These are phyloP conservation scores for Erodium maritimum DNA, from an alignment of 345 rosid genomes.

Conservation along the genomic window DNA sequence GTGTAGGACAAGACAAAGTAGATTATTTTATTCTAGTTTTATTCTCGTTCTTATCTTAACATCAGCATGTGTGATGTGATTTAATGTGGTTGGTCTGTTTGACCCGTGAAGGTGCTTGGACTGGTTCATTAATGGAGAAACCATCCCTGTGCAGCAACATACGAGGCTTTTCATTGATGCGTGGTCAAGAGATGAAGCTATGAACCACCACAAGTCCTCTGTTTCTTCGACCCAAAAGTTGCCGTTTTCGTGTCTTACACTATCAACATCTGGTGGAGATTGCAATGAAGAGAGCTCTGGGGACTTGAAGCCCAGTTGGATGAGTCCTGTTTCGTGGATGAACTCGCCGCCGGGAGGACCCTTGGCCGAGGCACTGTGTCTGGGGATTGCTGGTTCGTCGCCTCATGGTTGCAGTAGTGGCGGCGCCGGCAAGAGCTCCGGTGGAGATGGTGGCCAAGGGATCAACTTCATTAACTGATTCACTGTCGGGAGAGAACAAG, in stretches of 20 bases:
- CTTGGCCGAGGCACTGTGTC: conserved; percentile 45
- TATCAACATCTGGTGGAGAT: conserved; percentile 48
- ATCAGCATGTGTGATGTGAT: too few relatives aligned
- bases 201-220: conserved; percentile 13
- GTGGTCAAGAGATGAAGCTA: conserved; percentile 26
- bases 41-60: too few relatives aligned
- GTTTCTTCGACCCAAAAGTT: conserved; percentile 20
- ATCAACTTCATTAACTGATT: conserved; percentile 7
- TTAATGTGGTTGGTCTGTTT: too few relatives aligned
- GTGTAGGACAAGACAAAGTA: too few relatives aligned
- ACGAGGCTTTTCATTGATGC: conserved; percentile 57
- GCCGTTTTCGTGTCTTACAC: conserved; percentile 37
- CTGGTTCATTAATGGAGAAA: conserved; percentile 64
- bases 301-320: conserved; percentile 26
- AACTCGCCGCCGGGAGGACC: conserved; percentile 47
- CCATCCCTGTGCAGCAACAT: conserved; percentile 24
- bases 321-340: conserved; percentile 30
- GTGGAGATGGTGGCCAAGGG: conserved; percentile 7
- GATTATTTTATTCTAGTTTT: too few relatives aligned
- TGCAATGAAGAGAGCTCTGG: conserved; percentile 12
- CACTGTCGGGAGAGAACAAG: background rate
- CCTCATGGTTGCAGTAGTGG: conserved; percentile 16
- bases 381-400: conserved; percentile 23
- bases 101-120: conserved; percentile 54
- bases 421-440: conserved; percentile 14